Evolutionary conservation across 1,139 yeast species (phyloP).

Genomic region (Candida pseudoviswanathii): DNA sequence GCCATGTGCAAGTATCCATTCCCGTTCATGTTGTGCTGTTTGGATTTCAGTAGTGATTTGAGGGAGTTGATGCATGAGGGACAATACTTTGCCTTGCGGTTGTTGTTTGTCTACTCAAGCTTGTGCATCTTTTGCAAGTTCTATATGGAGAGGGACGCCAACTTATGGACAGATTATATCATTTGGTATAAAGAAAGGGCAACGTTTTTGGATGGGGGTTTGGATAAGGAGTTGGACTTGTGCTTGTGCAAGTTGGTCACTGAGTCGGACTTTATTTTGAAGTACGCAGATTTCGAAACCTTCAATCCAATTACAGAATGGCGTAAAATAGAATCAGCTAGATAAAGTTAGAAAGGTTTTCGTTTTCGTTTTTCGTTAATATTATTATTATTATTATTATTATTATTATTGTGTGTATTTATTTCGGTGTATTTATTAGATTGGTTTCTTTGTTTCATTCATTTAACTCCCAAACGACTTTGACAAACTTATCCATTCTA

Average conservation of each 20-base stretch:
- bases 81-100: conserved; percentile 14
- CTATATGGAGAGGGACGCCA: conserved; percentile 8
- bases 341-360: background rate
- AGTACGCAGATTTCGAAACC: background rate
- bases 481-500: conserved; percentile 84
- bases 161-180: conserved; percentile 15
- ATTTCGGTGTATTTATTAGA: background rate
- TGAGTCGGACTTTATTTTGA: background rate
- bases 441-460: conserved; percentile 18
- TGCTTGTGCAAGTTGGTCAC: conserved; percentile 10
- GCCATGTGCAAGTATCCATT: conserved; percentile 1
- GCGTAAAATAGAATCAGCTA: background rate
- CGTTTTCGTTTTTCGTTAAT: too few species aligned
- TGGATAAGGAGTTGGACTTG: conserved; percentile 15
- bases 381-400: too few species aligned
- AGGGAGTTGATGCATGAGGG: conserved; percentile 3
- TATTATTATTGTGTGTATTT: background rate
- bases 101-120: conserved; percentile 15
- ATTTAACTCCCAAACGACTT: conserved; percentile 66
- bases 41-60: background rate
- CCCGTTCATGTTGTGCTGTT: background rate
- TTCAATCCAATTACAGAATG: conserved; percentile 2
- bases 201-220: conserved; percentile 11
- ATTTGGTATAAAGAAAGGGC: conserved; percentile 12
- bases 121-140: conserved; percentile 12